Evolutionary conservation across 495 filamentous ascomycete genomes (phyloP), one percentile per base, ranked within the genome.

Genomic region (Poronia punctata): DNA sequence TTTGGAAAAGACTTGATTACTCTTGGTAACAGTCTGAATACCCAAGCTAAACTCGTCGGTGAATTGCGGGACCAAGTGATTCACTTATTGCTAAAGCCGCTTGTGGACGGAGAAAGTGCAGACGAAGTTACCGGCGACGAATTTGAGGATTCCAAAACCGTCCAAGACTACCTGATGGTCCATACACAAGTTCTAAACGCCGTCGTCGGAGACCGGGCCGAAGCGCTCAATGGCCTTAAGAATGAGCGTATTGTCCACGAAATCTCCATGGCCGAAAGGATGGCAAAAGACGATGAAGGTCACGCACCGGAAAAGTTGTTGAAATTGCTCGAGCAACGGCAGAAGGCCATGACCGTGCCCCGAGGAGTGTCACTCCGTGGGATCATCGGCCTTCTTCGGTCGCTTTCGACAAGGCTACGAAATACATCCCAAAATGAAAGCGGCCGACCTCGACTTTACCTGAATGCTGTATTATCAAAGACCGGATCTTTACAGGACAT

Each of bases 231-330:
- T 8, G 88, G 84, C 0, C 75, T 86, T 42, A 69, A 69, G 35
- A 92, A 92, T 51, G 62, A 72, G n/a, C 74, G 89, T n/a, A 75
- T 89, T 21, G 74, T 80, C n/a, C 72, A 89, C 45, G 88, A 95
- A 48, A 75, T 78, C 31, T 74, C 76, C 31, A 54, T 61, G 4
- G 76, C 80, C 2, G 60, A 77, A 12, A 50, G 60, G 3, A 59
- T 76, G 47, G 86, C 86, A 3, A 66, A 63, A 23, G 65, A 76
- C 19, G 76, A 70, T 4, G 70, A 80, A 28, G 87, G 85, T 0
- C 80, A 85, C 38, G 78, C 78, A n/a, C 88, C 88, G 2, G 60
- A 76, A 42, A 73, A 84, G 31, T 66, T 83, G 1, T 63, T 83
- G 1, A 62, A 79, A 33, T 59, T 92, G 17, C 72, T 89, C 48